Evolutionary conservation across 176 grass and related monocot species (phyloP).

Genomic region (Thinopyrum elongatum): DNA sequence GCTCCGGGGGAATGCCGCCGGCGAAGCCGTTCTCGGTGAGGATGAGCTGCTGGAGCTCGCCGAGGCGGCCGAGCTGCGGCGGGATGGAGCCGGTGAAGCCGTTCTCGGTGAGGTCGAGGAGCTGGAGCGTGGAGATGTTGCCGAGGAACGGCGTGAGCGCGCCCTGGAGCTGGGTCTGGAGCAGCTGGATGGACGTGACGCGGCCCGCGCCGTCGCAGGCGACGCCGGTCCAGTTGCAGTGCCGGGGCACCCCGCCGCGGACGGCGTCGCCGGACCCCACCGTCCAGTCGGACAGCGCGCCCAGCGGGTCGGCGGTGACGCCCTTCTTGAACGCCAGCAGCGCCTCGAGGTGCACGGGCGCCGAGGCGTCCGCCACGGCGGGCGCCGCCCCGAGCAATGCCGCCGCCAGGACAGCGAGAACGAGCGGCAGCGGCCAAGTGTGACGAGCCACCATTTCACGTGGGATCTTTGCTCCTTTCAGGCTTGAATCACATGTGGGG

Average conservation of each 20-base stretch:
- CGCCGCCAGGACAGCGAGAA: neutral
- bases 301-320: constrained; percentile 56
- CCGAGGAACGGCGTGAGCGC: constrained; percentile 64
- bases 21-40: constrained; percentile 47
- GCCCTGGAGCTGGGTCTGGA: constrained; percentile 44
- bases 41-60: constrained; percentile 29
- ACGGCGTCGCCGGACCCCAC: neutral
- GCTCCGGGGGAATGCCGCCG: constrained; percentile 60
- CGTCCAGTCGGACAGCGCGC: constrained; percentile 52
- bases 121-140: constrained; percentile 78
- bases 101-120: constrained; percentile 68
- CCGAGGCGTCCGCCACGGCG: neutral
- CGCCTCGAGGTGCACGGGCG: constrained; percentile 53
- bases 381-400: neutral
- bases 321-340: constrained; percentile 76
- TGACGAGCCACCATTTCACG: constrained; percentile 14
- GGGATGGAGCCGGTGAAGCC: constrained; percentile 51
- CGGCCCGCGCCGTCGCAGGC: constrained; percentile 52
- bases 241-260: constrained; percentile 20
- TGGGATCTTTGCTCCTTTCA: neutral
- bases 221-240: constrained; percentile 76
- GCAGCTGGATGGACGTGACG: constrained; percentile 56
- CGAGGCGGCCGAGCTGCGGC: constrained; percentile 53
- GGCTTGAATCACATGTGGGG: neutral
- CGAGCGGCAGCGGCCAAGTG: neutral